Base-by-base conservation (phyloP, 371 early-diverging fungal genomes). In the Zopfochytrium polystomum region DNA sequence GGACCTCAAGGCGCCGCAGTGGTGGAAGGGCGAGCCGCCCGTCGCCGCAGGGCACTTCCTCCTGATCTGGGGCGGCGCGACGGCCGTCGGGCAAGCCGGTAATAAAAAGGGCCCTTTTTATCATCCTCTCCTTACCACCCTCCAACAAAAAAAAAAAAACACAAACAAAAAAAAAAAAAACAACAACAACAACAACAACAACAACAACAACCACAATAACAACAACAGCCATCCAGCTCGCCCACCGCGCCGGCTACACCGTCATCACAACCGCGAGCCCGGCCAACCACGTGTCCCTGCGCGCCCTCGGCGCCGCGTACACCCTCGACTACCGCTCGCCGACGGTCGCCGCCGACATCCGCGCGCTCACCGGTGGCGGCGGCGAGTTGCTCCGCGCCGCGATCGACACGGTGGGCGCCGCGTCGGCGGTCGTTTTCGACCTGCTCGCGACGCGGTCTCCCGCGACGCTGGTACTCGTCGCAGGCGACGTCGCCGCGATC, bases 181-280 rank as follows among this genome's bases (percentile, higher is more conserved):
- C n/a, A n/a, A n/a, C n/a, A n/a, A n/a, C n/a, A n/a, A n/a, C n/a
- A n/a, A n/a, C n/a, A n/a, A n/a, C n/a, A n/a, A n/a, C n/a, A n/a
- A n/a, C n/a, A n/a, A n/a, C n/a, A n/a, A n/a, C n/a, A n/a, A n/a
- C n/a, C n/a, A n/a, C n/a, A n/a, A n/a, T n/a, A n/a, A n/a, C n/a
- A n/a, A n/a, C n/a, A n/a, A n/a, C 55, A 47, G 71, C 71, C 5
- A 60, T 65, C 35, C 66, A 67, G 48, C 44, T 61, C 33, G 72
- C 65, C 25, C 42, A 55, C n/a, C 58, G 30, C 42, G 9, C 35
- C 49, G 44, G 65, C 18, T 62, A 68, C 49, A 25, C 52, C 26
- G 74, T 73, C 1, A 58, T 70, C 35, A 67, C 79, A 13, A 77
- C 77, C 0, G 76, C 73, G 22, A 67, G 65, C 29, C 42, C 76